phyloP scores from a whole-genome alignment of 2,329 filamentous ascomycete species.

The Penicillium hesseltinei region DNA sequence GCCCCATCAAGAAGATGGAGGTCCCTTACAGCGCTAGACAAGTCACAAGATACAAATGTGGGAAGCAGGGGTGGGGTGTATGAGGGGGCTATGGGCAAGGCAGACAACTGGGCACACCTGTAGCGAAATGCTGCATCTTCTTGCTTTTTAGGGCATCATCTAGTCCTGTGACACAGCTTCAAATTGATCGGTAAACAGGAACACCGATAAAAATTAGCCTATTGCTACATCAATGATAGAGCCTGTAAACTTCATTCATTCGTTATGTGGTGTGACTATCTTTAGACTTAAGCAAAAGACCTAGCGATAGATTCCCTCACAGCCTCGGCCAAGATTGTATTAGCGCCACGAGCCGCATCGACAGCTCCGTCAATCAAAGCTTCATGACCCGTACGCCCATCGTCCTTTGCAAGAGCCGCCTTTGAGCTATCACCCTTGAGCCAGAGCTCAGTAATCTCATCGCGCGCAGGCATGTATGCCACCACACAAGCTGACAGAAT shows the following conservation, averaged over 20 bases:
- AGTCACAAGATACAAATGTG: too few relatives aligned
- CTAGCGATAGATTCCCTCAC: constrained; percentile 56
- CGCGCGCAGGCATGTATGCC: constrained; percentile 78
- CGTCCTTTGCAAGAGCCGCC: constrained; percentile 27
- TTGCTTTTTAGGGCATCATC: neutral
- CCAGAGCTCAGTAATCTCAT: constrained; percentile 95
- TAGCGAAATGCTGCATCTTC: neutral
- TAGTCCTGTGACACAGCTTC: neutral
- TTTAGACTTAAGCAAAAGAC: constrained; percentile 27
- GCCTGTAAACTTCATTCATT: constrained; percentile 20
- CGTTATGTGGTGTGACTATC: constrained; percentile 16
- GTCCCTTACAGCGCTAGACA: neutral
- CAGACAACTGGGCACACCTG: too few relatives aligned
- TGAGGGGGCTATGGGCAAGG: too few relatives aligned
- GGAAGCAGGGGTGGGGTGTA: neutral
- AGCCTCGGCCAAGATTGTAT: constrained; percentile 61
- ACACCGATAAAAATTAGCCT: neutral
- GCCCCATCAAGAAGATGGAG: neutral
- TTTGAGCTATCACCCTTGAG: constrained; percentile 68
- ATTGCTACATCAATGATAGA: neutral
- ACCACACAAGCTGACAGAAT: constrained; percentile 84
- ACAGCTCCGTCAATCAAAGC: constrained; percentile 62
- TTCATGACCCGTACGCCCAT: constrained; percentile 47
- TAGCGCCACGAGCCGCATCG: constrained; percentile 58
- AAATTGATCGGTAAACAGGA: neutral